Evolutionary conservation across 257 asterid species (phyloP), one percentile per base, ranked within the genome.

Genomic region (Eucommia ulmoides): DNA sequence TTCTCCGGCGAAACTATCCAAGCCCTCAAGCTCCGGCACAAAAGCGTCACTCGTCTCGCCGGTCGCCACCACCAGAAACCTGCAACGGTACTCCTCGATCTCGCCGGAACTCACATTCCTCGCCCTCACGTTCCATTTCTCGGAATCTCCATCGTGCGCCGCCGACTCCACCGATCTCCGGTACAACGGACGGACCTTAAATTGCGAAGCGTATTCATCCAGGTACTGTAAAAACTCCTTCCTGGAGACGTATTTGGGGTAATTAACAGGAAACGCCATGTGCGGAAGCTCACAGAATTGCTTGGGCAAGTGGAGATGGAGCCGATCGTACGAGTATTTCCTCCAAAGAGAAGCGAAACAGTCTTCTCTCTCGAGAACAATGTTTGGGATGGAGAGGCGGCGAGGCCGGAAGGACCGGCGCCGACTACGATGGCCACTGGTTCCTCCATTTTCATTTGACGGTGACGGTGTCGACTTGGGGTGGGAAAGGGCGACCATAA

Each of bases 361-460:
- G 24, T 87, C 93, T 50, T 87, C 93, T 54, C 93, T 62, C n/a
- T 87, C 94, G 0, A 87, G 67, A 41, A 83, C 19, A 10, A 58
- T 63, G 76, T 76, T 62, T 0, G 96, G 87, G 41, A 83, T 66
- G 1, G 87, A 75, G 22, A 62, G 68, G 1, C 65, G 61, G 94
- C 79, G 0, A 86, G 68, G 23, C 94, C 96, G 5, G 94, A 69
- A 3, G 96, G 80, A 0, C 96, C 96, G 20, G 67, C 84, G 49
- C 96, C 96, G 38, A 80, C 78, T 20, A 83, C 61, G 26, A 65
- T 73, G 12, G 45, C 45, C 45, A 8, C 45, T 9, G 14, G 17
- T 15, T 38, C 38, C 38, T n/a, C n/a, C n/a, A n/a, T n/a, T n/a
- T n/a, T n/a, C n/a, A n/a, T n/a, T n/a, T n/a, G n/a, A n/a, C n/a